Base-by-base conservation (phyloP, 2,329 filamentous ascomycete species). In the Pezizomycotina sp. region DNA sequence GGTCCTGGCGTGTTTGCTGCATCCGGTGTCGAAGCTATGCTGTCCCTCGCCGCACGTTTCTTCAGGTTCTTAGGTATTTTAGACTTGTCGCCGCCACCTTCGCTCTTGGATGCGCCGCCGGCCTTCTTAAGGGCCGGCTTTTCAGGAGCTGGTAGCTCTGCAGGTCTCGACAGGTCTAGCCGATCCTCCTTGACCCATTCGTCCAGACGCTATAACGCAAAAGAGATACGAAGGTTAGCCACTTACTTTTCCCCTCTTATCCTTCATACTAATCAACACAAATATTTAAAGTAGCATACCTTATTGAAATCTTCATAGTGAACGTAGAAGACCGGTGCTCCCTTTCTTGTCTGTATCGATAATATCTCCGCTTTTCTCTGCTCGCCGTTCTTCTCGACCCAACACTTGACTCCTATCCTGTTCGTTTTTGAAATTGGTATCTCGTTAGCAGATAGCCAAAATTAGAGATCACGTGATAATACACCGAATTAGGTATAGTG, bases 291-390 rank as follows among this genome's bases (percentile, higher is more conserved):
- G 50, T 75, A 70, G 20, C 75, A 62, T 63, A 72, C 71, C 52
- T 95, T 95, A 61, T 95, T 95, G 69, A 93, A 95, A 53, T 92
- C 91, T 54, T 92, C 82, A 56, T 93, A 95, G 58, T 95, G 92
- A 52, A 92, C 91, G 58, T 93, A 93, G 55, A 86, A 93, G 36
- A 80, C 78, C 24, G 81, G 77, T 10, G 78, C 76, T 52, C 81
- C 86, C 58, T 91, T 91, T 14, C 80, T 78, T 42, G 84, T 80
- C 53, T 80, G 77, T 50, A 95, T 91, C 41, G 82, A 89, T n/a
- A 98, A 63, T 46, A 98, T 92, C 58, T 98, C 89, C 50, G 89
- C 89, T 61, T 89, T 83, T 50, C 89, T 76, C 44, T 78, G 69
- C 53, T 84, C 74, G 43, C 82, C 82, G 57, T 92, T 83, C 65